Conservation (phyloP, 2,329 filamentous ascomycete species). For the Penicillium sp. region DNA sequence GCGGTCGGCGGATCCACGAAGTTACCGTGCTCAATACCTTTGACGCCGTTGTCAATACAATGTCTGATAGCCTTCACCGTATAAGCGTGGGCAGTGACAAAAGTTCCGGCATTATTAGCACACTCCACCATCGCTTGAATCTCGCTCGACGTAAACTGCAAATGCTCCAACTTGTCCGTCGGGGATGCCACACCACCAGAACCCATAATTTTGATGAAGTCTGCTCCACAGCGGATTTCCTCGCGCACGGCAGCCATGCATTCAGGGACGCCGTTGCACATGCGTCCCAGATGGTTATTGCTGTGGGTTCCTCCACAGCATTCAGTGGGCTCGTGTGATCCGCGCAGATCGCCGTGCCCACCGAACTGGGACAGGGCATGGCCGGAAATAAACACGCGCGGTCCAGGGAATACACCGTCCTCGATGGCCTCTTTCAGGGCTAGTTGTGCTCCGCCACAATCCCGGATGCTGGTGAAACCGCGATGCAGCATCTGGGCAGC, state of each 20-base stretch:
- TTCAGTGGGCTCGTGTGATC: slow-evolving; percentile 42
- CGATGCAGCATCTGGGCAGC: slow-evolving; percentile 51
- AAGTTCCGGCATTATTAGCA: slow-evolving; percentile 51
- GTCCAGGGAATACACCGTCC: slow-evolving; percentile 56
- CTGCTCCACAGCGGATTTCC: slow-evolving; percentile 54
- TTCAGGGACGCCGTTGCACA: slow-evolving; percentile 56
- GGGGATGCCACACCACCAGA: slow-evolving; percentile 58
- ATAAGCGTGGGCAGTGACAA: slow-evolving; percentile 59
- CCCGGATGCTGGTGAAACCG: slow-evolving; percentile 60
- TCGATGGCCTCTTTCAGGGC: slow-evolving; percentile 50
- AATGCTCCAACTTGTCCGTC: slow-evolving; percentile 52
- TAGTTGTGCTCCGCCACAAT: slow-evolving; percentile 57
- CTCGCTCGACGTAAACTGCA: slow-evolving; percentile 58
- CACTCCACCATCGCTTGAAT: slow-evolving; percentile 53
- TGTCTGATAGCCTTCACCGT: slow-evolving; percentile 55
- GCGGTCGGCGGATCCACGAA: slow-evolving; percentile 46
- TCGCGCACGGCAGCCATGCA: slow-evolving; percentile 54
- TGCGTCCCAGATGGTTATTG: slow-evolving; percentile 33
- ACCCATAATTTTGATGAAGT: slow-evolving; percentile 62
- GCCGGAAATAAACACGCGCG: slow-evolving; percentile 55
- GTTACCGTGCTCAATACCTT: slow-evolving; percentile 56
- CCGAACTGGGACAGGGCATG: slow-evolving; percentile 58
- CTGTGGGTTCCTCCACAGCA: slow-evolving; percentile 48
- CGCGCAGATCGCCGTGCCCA: slow-evolving; percentile 54
- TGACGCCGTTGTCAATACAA: slow-evolving; percentile 54